Percentiles rank a stretch among this genome's conserved stretches.
Evolutionary conservation across 306 rosid species (phyloP).

Genomic region (Lagenaria siceraria): DNA sequence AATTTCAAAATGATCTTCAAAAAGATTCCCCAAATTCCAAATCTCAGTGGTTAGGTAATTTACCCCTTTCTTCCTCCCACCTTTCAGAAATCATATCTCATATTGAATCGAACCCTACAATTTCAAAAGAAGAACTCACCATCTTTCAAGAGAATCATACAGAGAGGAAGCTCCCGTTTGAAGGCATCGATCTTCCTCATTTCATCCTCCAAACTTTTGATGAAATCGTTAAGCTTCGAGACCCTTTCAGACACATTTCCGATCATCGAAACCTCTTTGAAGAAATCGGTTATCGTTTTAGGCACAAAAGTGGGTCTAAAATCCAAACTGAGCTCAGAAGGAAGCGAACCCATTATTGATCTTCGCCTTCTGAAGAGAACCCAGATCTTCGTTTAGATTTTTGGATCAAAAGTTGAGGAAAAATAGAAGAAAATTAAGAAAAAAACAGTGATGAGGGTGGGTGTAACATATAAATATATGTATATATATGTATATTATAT

Average conservation of each 20-base stretch:
- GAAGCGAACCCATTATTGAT: constrained; percentile 62
- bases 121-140: constrained; percentile 30
- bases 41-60: not conserved
- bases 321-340: constrained; percentile 73
- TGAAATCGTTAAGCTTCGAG: constrained; percentile 38
- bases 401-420: not conserved
- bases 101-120: not conserved
- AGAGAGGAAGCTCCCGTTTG: constrained; percentile 93
- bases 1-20: not conserved
- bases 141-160: constrained; percentile 67
- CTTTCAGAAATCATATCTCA: not conserved
- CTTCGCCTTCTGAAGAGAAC: not conserved
- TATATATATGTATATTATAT: not conserved
- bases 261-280: constrained; percentile 35
- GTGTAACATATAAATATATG: not conserved
- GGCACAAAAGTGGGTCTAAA: constrained; percentile 53
- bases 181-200: constrained; percentile 88
- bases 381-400: constrained; percentile 2
- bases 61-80: no score
- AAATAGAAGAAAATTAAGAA: not conserved
- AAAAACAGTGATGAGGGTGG: not conserved
- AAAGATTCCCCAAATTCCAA: not conserved
- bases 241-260: constrained; percentile 32
- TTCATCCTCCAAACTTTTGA: constrained; percentile 61
- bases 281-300: constrained; percentile 61